phyloP scores from a whole-genome alignment of 2,329 filamentous ascomycete species.

The Beauveria pseudobassiana region DNA sequence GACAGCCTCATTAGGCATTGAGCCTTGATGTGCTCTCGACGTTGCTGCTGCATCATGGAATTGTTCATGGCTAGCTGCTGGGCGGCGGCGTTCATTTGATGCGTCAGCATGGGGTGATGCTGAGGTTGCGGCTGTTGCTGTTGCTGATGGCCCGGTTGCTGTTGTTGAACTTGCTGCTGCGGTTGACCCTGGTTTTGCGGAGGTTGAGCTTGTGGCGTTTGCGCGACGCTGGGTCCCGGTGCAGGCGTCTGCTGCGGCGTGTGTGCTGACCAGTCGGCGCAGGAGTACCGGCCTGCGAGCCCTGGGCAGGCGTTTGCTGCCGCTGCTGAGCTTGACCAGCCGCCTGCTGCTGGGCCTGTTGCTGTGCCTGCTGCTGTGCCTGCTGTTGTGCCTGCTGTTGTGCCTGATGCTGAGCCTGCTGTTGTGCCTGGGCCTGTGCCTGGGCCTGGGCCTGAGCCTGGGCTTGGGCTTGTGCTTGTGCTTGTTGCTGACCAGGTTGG shows the following conservation, averaged over 20 bases:
- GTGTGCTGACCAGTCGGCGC: constrained; percentile 38
- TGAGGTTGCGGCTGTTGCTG: constrained; percentile 29
- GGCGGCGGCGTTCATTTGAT: constrained; percentile 20
- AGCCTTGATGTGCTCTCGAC: constrained; percentile 45
- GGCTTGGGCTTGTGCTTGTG: constrained; percentile 16
- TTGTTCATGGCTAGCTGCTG: constrained; percentile 30
- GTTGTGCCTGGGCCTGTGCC: constrained; percentile 17
- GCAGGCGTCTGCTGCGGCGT: constrained; percentile 39
- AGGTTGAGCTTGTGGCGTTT: constrained; percentile 22
- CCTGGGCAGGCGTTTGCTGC: constrained; percentile 40
- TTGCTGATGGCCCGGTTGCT: constrained; percentile 23
- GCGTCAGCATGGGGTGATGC: constrained; percentile 24
- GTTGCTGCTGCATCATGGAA: constrained; percentile 37
- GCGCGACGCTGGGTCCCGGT: constrained; percentile 25
- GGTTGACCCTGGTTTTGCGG: constrained; percentile 29
- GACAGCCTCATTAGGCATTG: constrained; percentile 52
- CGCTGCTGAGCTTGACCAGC: constrained; percentile 25
- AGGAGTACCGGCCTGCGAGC: constrained; percentile 33
- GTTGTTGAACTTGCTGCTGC: constrained; percentile 19
- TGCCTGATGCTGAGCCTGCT: constrained; percentile 16
- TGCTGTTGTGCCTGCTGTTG: constrained; percentile 17
- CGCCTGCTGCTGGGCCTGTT: constrained; percentile 24
- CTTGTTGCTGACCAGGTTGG: constrained; percentile 20
- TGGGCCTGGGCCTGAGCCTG: constrained; percentile 13
- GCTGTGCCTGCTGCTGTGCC: constrained; percentile 17